Conservation (phyloP, 2,329 filamentous ascomycete genomes). For the Aspergillus costaricaensis region DNA sequence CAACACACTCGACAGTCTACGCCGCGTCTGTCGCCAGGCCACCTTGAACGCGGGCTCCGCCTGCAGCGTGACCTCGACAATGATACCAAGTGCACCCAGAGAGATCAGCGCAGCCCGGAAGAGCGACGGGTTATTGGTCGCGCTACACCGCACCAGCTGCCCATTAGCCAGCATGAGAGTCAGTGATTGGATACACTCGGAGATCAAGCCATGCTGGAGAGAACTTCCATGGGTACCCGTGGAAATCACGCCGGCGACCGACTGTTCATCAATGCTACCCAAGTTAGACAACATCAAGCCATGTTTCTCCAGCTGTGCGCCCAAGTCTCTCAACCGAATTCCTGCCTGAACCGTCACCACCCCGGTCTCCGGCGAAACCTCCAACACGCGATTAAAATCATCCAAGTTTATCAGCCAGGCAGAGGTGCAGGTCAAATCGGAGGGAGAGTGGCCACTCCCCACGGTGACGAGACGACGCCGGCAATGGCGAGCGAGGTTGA, state of each 20-base stretch:
- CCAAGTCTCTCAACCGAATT: constrained; percentile 76
- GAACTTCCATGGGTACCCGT: constrained; percentile 94
- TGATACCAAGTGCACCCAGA: constrained; percentile 85
- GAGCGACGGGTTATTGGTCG: constrained; percentile 69
- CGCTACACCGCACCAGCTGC: constrained; percentile 68
- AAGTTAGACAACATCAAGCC: constrained; percentile 88
- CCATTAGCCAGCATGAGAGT: constrained; percentile 83
- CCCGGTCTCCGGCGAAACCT: constrained; percentile 66
- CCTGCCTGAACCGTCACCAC: constrained; percentile 82
- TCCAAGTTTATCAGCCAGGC: constrained; percentile 96
- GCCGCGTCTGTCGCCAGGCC: constrained; percentile 79
- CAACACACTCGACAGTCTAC: constrained; percentile 69
- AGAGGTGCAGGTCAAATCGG: constrained; percentile 86
- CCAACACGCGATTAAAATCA: constrained; percentile 71
- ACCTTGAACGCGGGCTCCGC: constrained; percentile 81
- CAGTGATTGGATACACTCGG: constrained; percentile 72
- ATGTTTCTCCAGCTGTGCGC: constrained; percentile 69
- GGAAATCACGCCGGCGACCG: constrained; percentile 85
- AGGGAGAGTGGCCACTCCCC: constrained; percentile 91
- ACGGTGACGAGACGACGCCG: constrained; percentile 79
- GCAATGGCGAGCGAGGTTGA: constrained; percentile 77
- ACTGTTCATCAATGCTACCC: constrained; percentile 93
- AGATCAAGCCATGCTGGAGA: constrained; percentile 78
- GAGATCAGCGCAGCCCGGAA: constrained; percentile 88
- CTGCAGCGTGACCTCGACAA: constrained; percentile 84